A percentile compares a stretch with the other conserved stretches of the same genome.
phyloP scores from a whole-genome alignment of 257 asterid genomes.

The Leonotis leonurus region DNA sequence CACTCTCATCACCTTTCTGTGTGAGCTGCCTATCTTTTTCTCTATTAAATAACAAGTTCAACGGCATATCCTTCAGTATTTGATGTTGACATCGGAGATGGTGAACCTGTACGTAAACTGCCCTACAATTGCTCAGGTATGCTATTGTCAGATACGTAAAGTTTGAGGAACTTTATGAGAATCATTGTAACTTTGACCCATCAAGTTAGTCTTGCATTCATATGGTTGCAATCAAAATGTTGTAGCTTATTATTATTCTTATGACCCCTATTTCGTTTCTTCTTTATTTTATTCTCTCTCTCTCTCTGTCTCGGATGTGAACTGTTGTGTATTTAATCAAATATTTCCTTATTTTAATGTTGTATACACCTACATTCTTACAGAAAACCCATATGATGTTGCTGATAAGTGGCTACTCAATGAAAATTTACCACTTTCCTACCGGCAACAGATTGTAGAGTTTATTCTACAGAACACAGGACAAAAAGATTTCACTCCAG shows the following conservation, averaged over 20 bases:
- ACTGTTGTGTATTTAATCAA: slow-evolving; percentile 2
- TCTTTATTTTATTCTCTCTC: neutral
- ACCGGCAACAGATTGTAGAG: slow-evolving; percentile 89
- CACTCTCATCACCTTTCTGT: slow-evolving; percentile 16
- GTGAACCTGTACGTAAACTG: slow-evolving; percentile 88
- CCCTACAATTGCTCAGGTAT: slow-evolving; percentile 93
- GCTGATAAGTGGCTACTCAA: slow-evolving; percentile 96
- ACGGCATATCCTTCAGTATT: slow-evolving; percentile 53
- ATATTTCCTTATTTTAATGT: slow-evolving; percentile 11
- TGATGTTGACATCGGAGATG: slow-evolving; percentile 99
- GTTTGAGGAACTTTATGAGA: neutral
- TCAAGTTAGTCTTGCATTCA: neutral
- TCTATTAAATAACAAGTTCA: slow-evolving; percentile 21
- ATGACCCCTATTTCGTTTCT: neutral
- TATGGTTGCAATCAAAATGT: neutral
- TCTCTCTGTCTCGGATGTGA: neutral
- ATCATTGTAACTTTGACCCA: slow-evolving; percentile 2
- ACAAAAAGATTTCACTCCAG: slow-evolving; percentile 67
- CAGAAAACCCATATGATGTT: slow-evolving; percentile 85
- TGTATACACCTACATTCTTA: slow-evolving; percentile 16
- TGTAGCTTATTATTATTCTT: neutral
- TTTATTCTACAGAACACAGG: slow-evolving; percentile 82
- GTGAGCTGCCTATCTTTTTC: slow-evolving; percentile 1
- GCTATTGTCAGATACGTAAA: neutral
- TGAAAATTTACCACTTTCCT: slow-evolving; percentile 82